Evolutionary conservation across 1,139 yeast genomes (phyloP).

Genomic region (Suhomyces atakaporum): DNA sequence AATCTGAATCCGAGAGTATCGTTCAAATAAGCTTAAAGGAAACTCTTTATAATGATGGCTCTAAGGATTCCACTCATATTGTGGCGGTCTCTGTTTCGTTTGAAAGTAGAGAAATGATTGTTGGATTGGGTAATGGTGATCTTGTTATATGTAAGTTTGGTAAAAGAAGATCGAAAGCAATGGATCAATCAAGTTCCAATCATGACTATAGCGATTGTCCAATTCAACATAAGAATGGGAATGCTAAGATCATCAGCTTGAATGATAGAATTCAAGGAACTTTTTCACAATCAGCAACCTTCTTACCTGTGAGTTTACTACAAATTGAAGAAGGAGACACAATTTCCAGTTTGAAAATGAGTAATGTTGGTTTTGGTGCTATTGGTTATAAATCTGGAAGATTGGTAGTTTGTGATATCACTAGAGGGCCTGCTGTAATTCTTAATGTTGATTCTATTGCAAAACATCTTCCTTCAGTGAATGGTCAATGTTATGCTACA

Average conservation of each 20-base stretch:
- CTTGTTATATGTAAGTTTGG: conserved; percentile 77
- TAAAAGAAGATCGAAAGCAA: conserved; percentile 21
- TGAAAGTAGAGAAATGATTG: conserved; percentile 73
- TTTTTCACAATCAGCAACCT: conserved; percentile 39
- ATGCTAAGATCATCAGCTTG: conserved; percentile 38
- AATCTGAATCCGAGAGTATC: conserved; percentile 55
- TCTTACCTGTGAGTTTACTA: conserved; percentile 62
- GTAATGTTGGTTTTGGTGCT: conserved; percentile 84
- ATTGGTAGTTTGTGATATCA: conserved; percentile 67
- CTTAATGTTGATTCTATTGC: conserved; percentile 49
- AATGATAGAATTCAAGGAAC: conserved; percentile 35
- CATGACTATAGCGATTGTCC: conserved; percentile 33
- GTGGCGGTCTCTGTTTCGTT: conserved; percentile 71
- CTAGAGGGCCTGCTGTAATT: conserved; percentile 83
- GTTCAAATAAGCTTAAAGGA: conserved; percentile 41
- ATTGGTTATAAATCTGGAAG: conserved; percentile 79
- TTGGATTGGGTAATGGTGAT: conserved; percentile 69
- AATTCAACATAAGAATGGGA: conserved; percentile 36
- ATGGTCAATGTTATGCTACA: conserved; percentile 50
- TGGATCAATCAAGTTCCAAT: conserved; percentile 12
- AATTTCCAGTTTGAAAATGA: conserved; percentile 64
- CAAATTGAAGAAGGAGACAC: conserved; percentile 45
- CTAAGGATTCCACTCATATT: conserved; percentile 45
- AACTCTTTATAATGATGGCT: conserved; percentile 34
- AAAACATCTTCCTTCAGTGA: conserved; percentile 40